Conservation (phyloP, 2,329 filamentous ascomycete genomes). For the Epichloe glyceriae region DNA sequence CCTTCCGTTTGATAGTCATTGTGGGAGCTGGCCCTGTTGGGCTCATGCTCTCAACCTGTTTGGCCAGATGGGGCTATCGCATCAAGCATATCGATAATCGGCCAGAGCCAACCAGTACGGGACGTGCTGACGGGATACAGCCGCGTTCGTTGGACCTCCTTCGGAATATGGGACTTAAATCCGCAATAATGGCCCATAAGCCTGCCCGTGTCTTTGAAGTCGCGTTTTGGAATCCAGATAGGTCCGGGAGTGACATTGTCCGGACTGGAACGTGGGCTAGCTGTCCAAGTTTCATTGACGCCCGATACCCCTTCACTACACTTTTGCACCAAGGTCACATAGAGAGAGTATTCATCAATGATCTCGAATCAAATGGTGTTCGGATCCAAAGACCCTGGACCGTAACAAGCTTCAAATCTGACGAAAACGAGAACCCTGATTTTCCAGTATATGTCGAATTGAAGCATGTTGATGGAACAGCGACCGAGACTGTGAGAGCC, state of each 20-base stretch:
- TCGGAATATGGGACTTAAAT: constrained; percentile 80
- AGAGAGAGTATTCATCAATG: constrained; percentile 55
- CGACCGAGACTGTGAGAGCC: constrained; percentile 51
- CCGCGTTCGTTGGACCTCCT: constrained; percentile 77
- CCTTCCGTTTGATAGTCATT: constrained; percentile 45
- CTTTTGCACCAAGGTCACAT: constrained; percentile 60
- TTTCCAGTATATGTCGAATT: constrained; percentile 75
- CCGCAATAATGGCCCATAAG: constrained; percentile 73
- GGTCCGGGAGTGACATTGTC: constrained; percentile 42
- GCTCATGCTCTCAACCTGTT: constrained; percentile 73
- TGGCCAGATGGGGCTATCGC: constrained; percentile 86
- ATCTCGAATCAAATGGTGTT: constrained; percentile 49
- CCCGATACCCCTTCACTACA: constrained; percentile 57
- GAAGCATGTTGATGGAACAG: constrained; percentile 61
- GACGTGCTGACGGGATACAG: constrained; percentile 84
- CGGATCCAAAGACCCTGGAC: constrained; percentile 52
- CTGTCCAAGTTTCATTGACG: constrained; percentile 72
- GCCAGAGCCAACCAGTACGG: constrained; percentile 69
- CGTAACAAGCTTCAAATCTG: constrained; percentile 46
- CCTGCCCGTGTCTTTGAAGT: constrained; percentile 77
- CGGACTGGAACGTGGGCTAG: constrained; percentile 69
- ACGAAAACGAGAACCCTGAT: constrained; percentile 40
- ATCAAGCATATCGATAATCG: constrained; percentile 93
- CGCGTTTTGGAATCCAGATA: constrained; percentile 56
- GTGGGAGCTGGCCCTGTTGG: constrained; percentile 83